Percentiles rank a stretch among this genome's conserved stretches.
These are phyloP conservation scores for Scleroderma bovista DNA, from an alignment of 768 basidiomycete species.

Conservation along the genomic window DNA sequence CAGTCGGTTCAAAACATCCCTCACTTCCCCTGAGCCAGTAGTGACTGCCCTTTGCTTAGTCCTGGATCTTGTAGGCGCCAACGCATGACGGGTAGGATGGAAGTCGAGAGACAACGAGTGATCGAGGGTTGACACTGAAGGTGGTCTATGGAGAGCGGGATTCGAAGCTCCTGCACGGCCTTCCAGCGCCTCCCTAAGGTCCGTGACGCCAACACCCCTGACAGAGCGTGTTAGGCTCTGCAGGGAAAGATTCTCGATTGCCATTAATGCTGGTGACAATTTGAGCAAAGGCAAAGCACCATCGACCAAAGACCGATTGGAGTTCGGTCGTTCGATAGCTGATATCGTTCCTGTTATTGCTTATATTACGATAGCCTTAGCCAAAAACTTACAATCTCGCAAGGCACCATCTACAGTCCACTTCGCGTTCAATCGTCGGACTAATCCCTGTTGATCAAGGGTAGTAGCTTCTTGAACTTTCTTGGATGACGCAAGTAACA, in stretches of 20 bases:
- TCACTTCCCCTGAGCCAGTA: slow-evolving; percentile 62
- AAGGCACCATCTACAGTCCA: slow-evolving; percentile 80
- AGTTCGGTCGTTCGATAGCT: slow-evolving; percentile 53
- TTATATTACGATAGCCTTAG: slow-evolving; percentile 5
- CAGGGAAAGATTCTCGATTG: slow-evolving; percentile 84
- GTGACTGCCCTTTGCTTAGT: slow-evolving; percentile 47
- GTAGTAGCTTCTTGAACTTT: slow-evolving; percentile 61
- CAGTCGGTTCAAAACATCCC: slow-evolving; percentile 76
- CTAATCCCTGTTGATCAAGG: slow-evolving; percentile 50
- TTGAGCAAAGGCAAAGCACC: slow-evolving; percentile 70
- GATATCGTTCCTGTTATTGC: slow-evolving; percentile 6
- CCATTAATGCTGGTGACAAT: slow-evolving; percentile 83
- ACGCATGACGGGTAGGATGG: slow-evolving; percentile 35
- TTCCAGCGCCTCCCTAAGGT: slow-evolving; percentile 84
- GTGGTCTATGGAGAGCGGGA: slow-evolving; percentile 57
- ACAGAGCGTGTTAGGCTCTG: slow-evolving; percentile 77
- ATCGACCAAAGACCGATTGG: slow-evolving; percentile 61
- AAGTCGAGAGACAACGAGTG: slow-evolving; percentile 49
- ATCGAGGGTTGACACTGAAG: slow-evolving; percentile 75
- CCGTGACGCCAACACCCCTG: slow-evolving; percentile 79
- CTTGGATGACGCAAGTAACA: slow-evolving; percentile 46
- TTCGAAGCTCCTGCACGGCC: slow-evolving; percentile 82
- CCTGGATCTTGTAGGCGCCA: slow-evolving; percentile 51
- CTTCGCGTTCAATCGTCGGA: slow-evolving; percentile 45
- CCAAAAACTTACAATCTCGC: slow-evolving; percentile 58